Base-by-base conservation (phyloP, 108 stramenopile genomes). In the Discostella stelligeroides region DNA sequence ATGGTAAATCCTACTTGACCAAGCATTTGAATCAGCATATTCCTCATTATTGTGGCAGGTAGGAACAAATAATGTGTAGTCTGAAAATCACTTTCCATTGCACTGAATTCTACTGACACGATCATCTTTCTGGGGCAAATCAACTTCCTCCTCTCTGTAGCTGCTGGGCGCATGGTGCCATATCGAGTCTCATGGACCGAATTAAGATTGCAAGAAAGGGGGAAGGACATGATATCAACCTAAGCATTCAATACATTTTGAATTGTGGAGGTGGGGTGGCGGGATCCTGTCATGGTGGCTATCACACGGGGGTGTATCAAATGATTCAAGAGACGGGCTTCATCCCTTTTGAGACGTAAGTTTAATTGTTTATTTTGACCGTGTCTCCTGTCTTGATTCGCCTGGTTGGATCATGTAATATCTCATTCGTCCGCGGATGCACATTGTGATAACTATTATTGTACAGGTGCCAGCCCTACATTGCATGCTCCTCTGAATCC, bases 21-120 rank as follows among this genome's bases (percentile, higher is more conserved):
- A 83, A 85, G 23, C 55, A 54, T 28, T 80, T 95, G 57, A 98
- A 97, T 73, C 98, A 98, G 59, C 95, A 97, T 82, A 91, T 98
- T 69, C 97, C 95, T 20, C 82, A 82, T 27, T 78, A 82, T 49
- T 82, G 76, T 30, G 76, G 76, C 38, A 58, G 53, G 53, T 54
- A 28, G 15, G 53, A n/a, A n/a, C n/a, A n/a, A n/a, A n/a, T n/a
- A n/a, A n/a, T n/a, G n/a, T n/a, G n/a, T n/a, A n/a, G n/a, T n/a
- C n/a, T n/a, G 6, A 34, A 18, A n/a, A n/a, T n/a, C 48, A 20
- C 29, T 23, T 24, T 57, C 24, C 55, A 57, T 82, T 85, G 40
- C 83, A 85, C 50, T 85, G 48, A 49, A 4, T 49, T 3, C 6
- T 6, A 5, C 34, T 34, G 34, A 5, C 34, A 34, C n/a, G n/a